Evolutionary conservation across 108 stramenopile species (phyloP).

Genomic region (Schizochytrium sp.): DNA sequence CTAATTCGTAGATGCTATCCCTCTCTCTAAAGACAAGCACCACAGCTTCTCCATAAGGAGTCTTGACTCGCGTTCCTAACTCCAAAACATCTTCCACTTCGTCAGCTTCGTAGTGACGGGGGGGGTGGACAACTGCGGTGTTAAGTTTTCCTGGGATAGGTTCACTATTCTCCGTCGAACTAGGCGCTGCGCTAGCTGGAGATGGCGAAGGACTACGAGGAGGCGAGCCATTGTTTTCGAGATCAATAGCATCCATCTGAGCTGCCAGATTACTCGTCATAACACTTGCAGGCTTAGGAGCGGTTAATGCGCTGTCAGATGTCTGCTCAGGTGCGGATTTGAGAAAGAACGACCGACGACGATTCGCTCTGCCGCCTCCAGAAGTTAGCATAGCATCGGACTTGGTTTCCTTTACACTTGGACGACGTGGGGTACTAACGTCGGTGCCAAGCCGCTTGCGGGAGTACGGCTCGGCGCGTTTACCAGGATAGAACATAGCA

Average conservation of each 20-base stretch:
- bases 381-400: not conserved
- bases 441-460: constrained; percentile 3
- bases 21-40: constrained; percentile 40
- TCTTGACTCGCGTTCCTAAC: constrained; percentile 51
- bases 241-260: too few species aligned
- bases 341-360: too few species aligned
- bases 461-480: not conserved
- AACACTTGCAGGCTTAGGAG: too few species aligned
- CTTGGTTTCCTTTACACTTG: not conserved
- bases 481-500: constrained; percentile 12
- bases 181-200: too few species aligned
- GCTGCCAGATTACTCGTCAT: too few species aligned
- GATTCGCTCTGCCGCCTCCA: not conserved
- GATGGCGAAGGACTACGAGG: too few species aligned
- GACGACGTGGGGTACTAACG: not conserved
- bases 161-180: not conserved
- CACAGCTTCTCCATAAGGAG: constrained; percentile 27
- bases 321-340: too few species aligned
- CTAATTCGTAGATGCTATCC: constrained; percentile 37
- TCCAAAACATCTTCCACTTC: constrained; percentile 44
- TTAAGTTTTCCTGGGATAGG: not conserved
- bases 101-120: constrained; percentile 3
- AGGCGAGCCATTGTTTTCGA: too few species aligned
- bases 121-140: not conserved
- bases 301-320: too few species aligned